Evolutionary conservation across 148 eudicot species (phyloP).

Genomic region (Hydrangea macrophylla): DNA sequence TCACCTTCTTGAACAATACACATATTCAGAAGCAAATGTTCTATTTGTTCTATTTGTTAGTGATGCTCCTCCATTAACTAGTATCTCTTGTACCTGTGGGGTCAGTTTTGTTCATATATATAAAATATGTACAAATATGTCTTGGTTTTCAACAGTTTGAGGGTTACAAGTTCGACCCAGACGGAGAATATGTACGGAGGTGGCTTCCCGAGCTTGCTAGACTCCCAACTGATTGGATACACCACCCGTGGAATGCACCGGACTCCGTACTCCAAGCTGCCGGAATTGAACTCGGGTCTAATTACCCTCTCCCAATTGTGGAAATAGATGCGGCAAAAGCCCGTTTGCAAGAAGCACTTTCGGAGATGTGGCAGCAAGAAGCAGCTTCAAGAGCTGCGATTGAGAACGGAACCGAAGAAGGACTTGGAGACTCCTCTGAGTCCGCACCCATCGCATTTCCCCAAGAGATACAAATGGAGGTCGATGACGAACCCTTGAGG

Average conservation of each 20-base stretch:
- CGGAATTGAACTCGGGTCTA: constrained; percentile 89
- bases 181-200: constrained; percentile 88
- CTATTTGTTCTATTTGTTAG: not conserved
- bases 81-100: not conserved
- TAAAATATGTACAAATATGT: not conserved
- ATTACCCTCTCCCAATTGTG: constrained; percentile 90
- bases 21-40: too few species aligned
- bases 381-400: constrained; percentile 70
- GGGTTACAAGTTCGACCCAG: constrained; percentile 93
- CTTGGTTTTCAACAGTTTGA: constrained; percentile 51
- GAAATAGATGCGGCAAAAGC: constrained; percentile 84
- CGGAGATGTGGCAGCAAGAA: constrained; percentile 84
- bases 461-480: constrained; percentile 68
- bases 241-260: constrained; percentile 96
- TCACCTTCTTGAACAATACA: too few species aligned
- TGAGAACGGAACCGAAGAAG: constrained; percentile 91
- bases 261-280: constrained; percentile 90
- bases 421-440: constrained; percentile 93
- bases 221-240: constrained; percentile 97
- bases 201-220: constrained; percentile 98
- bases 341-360: constrained; percentile 71
- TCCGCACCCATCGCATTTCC: constrained; percentile 66
- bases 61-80: not conserved
- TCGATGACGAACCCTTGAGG: constrained; percentile 52
- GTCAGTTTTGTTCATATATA: not conserved